Conservation (phyloP, 1,284 basidiomycete genomes). For the Baeospora myosura region DNA sequence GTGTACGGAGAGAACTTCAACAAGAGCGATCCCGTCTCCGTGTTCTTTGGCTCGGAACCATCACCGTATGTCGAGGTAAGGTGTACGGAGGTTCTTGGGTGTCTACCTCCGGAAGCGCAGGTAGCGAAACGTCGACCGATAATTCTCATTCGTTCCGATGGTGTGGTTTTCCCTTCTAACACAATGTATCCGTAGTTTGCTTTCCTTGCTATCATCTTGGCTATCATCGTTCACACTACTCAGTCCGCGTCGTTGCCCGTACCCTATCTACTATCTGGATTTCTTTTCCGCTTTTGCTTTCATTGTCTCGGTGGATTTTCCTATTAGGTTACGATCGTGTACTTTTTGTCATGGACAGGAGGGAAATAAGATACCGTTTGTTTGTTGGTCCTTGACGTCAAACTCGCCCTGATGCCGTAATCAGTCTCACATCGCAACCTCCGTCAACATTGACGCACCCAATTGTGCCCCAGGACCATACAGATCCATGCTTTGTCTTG, state of each 20-base stretch:
- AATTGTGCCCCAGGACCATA: no score
- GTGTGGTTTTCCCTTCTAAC: slow-evolving; percentile 87
- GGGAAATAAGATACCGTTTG: no score
- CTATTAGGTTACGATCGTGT: no score
- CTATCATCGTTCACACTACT: slow-evolving; percentile 1
- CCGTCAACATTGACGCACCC: no score
- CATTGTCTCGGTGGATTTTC: no score
- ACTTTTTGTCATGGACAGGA: no score
- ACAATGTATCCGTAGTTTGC: slow-evolving; percentile 65
- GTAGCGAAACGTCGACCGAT: slow-evolving; percentile 68
- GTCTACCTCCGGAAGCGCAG: slow-evolving; percentile 62
- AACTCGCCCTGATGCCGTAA: no score
- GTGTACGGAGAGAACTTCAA: slow-evolving; percentile 88
- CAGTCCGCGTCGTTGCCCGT: slow-evolving; percentile 3
- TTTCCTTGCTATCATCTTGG: slow-evolving; percentile 6
- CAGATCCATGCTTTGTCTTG: no score
- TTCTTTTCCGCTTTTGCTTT: not conserved
- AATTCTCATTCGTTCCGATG: slow-evolving; percentile 81
- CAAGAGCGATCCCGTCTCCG: slow-evolving; percentile 67
- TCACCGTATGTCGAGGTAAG: slow-evolving; percentile 83
- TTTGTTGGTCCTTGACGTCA: no score
- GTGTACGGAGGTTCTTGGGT: slow-evolving; percentile 82
- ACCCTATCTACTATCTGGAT: not conserved
- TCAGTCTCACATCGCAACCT: no score
- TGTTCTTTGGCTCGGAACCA: slow-evolving; percentile 87